Base-by-base conservation (phyloP, 306 rosid species). In the Glycine tomentella region DNA sequence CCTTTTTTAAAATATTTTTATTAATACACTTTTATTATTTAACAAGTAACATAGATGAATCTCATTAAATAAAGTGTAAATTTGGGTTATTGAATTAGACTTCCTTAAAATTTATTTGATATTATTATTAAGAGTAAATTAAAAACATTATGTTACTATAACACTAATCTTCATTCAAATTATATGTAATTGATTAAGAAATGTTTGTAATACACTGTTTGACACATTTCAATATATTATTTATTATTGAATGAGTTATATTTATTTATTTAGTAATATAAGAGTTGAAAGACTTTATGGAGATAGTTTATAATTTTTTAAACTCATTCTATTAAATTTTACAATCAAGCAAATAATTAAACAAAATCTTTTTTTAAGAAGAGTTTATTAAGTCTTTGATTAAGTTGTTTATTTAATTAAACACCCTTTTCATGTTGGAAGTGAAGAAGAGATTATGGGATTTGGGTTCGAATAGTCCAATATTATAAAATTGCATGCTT, bases 401-500 rank as follows among this genome's bases (percentile, higher is more conserved):
- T 0, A 64, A 64, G 17, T 66, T 15, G 14, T 42, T 66, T 67
- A n/a, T 38, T 65, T n/a, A 63, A 63, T 34, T 11, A 8, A 65
- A 65, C 12, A 38, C 2, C 8, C 8, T 66, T 42, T 66, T 66
- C 12, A 44, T 9, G 73, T 68, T 68, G 73, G 53, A 42, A 36
- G 52, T 16, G 53, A 66, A 44, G 53, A 44, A 68, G 51, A 16
- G 51, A 42, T 9, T 10, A 17, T 44, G 55, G 77, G 69, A 81
- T 79, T 64, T 49, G 76, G 49, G 86, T 85, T 71, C 6, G 76
- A 82, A 73, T 72, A 45, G 80, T 72, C 56, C 11, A 72, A 80
- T 77, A 76, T 55, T 80, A 84, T 40, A 81, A 79, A 85, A 83
- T 36, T 81, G 87, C 80, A 83, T 66, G 90, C 84, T 80, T 89